These are phyloP conservation scores for Fusarium marasasianum DNA, from an alignment of 2,329 filamentous ascomycete genomes.

Conservation along the genomic window DNA sequence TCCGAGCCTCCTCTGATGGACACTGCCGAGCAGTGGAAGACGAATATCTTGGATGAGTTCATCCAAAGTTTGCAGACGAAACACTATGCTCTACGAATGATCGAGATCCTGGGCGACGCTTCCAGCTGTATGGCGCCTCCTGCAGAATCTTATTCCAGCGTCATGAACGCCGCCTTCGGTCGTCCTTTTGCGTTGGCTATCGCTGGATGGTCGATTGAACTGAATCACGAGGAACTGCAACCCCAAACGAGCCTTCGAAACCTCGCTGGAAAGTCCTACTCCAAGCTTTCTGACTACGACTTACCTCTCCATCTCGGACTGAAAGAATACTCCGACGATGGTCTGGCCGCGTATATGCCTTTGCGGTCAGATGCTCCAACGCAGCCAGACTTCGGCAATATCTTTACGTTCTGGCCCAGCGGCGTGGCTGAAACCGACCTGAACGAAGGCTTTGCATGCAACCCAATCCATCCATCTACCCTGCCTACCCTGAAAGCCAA, in stretches of 20 bases:
- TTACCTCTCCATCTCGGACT: neutral
- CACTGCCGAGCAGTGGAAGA: neutral
- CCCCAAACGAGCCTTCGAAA: neutral
- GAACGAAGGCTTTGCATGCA: accelerated
- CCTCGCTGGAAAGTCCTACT: accelerated
- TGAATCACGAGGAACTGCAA: neutral
- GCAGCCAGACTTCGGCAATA: neutral
- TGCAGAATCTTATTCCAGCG: neutral
- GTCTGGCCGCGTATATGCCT: neutral
- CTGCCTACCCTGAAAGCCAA: neutral
- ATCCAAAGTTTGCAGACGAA: accelerated
- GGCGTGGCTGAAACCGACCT: neutral
- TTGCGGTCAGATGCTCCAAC: neutral
- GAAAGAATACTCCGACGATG: neutral
- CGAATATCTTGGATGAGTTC: neutral
- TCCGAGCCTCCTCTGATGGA: neutral
- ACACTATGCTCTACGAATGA: neutral
- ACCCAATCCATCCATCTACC: neutral
- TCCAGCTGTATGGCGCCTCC: neutral
- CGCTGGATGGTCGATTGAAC: neutral
- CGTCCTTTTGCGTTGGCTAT: neutral
- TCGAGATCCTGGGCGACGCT: neutral
- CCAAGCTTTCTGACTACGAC: neutral
- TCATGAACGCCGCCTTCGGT: neutral
- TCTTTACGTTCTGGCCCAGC: neutral